Base-by-base conservation (phyloP, 1,139 yeast species). In the Yamadazyma dushanensis region DNA sequence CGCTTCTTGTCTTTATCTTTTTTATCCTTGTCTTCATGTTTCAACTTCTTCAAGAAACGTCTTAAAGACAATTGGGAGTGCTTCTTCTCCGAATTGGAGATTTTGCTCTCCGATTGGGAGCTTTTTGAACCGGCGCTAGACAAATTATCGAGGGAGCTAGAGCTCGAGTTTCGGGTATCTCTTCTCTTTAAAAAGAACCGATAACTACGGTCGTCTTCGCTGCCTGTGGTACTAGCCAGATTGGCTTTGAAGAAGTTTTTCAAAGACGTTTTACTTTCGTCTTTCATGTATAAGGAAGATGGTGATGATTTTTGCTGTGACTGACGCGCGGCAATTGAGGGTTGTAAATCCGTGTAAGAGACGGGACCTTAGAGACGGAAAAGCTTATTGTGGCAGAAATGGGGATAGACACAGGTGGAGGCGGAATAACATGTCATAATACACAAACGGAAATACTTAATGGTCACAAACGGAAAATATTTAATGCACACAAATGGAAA, bases 21-120 rank as follows among this genome's bases (percentile, higher is more conserved):
- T 17, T 37, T 34, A 29, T 39, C 41, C 16, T 37, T 35, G 14
- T 35, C 33, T 10, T 37, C 37, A 32, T 57, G 65, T 34, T 59
- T 66, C 28, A 69, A 53, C 39, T 64, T 67, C 40, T 66, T 65
- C 41, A 70, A 54, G 44, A 70, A 69, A 31, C 75, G 46, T 37
- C 51, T 59, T 37, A 70, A 54, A 26, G 71, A 63, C 21, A 63
- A 57, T 42, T 63, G 70, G 22, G 45, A 39, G 3, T 24, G 26
- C 26, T 37, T 45, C 14, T 34, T 41, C 15, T 25, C 26, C 10
- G 27, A 31, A 18, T 13, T 19, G 10, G 26, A 22, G 8, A n/a
- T 24, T 8, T 10, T 31, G 11, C 39, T 26, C n/a, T n/a, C n/a
- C n/a, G n/a, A n/a, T n/a, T n/a, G n/a, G n/a, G n/a, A n/a, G 23